phyloP scores from a whole-genome alignment of 768 basidiomycete species.

The Saitozyma podzolica region DNA sequence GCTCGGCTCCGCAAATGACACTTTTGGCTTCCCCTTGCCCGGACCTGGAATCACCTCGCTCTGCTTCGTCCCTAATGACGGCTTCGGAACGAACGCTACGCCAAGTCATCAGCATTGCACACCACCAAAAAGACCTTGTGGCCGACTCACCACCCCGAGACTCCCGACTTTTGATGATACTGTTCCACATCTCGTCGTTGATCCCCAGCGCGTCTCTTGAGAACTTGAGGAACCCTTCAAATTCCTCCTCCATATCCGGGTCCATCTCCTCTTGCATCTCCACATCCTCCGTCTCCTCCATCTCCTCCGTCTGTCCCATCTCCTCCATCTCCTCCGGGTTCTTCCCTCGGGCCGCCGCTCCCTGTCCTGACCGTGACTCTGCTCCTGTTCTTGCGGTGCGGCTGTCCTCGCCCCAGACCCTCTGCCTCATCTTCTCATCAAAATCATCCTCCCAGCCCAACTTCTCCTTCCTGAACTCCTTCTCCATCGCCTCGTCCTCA shows the following conservation, averaged over 20 bases:
- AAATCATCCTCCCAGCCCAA: slow-evolving; percentile 24
- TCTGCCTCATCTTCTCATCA: slow-evolving; percentile 36
- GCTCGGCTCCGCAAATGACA: neutral
- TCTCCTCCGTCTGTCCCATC: slow-evolving; percentile 41
- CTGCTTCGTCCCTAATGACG: neutral
- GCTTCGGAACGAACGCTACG: slow-evolving; percentile 43
- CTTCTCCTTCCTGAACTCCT: slow-evolving; percentile 1
- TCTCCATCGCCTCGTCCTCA: slow-evolving; percentile 15
- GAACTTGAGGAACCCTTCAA: slow-evolving; percentile 93
- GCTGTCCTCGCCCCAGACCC: slow-evolving; percentile 21
- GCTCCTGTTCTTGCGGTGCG: neutral
- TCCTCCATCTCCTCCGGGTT: slow-evolving; percentile 59
- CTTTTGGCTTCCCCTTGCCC: neutral
- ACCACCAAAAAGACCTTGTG: neutral
- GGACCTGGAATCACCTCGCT: neutral
- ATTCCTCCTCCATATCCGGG: slow-evolving; percentile 86
- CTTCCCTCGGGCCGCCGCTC: slow-evolving; percentile 32
- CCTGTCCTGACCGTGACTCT: slow-evolving; percentile 1
- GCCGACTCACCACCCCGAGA: slow-evolving; percentile 72
- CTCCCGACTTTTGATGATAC: slow-evolving; percentile 77
- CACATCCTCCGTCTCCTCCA: slow-evolving; percentile 65
- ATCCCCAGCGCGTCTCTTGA: slow-evolving; percentile 89
- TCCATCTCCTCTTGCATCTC: slow-evolving; percentile 54
- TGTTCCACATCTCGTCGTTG: slow-evolving; percentile 79
- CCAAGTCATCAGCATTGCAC: neutral